Evolutionary conservation across 2,329 filamentous ascomycete genomes (phyloP).

Genomic region (Lachnellula suecica): DNA sequence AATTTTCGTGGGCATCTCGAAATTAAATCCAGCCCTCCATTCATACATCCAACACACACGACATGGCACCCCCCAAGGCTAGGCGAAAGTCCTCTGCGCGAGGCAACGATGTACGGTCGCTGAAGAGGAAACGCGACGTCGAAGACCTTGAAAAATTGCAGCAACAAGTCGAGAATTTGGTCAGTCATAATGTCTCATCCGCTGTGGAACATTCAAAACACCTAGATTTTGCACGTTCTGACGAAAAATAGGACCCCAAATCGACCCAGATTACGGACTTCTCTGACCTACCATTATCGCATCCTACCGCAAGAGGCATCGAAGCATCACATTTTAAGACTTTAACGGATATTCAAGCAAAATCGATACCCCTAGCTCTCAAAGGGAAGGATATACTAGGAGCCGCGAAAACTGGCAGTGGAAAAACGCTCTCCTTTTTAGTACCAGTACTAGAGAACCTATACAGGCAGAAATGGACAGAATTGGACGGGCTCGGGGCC

Average conservation of each 20-base stretch:
- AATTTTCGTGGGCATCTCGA: background rate
- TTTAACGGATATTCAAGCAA: constrained; percentile 87
- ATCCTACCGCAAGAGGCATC: constrained; percentile 75
- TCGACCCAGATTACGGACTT: constrained; percentile 62
- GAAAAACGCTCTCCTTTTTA: constrained; percentile 92
- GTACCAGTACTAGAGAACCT: constrained; percentile 91
- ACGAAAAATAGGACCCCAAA: constrained; percentile 29
- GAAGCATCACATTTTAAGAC: constrained; percentile 85
- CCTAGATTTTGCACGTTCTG: constrained; percentile 9
- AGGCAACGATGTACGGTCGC: constrained; percentile 18
- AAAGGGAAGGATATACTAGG: constrained; percentile 87
- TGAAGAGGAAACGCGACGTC: constrained; percentile 33
- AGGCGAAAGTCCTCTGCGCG: constrained; percentile 20
- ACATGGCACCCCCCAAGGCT: constrained; percentile 26
- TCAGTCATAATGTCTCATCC: constrained; percentile 15
- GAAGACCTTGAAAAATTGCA: constrained; percentile 32
- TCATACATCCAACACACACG: constrained; percentile 10
- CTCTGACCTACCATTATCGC: constrained; percentile 80
- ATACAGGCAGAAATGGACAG: constrained; percentile 85
- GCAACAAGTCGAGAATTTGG: constrained; percentile 31
- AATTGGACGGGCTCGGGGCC: constrained; percentile 86
- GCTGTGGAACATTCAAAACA: constrained; percentile 1
- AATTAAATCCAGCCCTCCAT: background rate
- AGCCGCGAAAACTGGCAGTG: constrained; percentile 92
- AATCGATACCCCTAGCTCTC: constrained; percentile 83